Percentiles rank a stretch among this genome's conserved stretches.
phyloP scores from a whole-genome alignment of 768 basidiomycete species.

The Fibroporia radiculosa region DNA sequence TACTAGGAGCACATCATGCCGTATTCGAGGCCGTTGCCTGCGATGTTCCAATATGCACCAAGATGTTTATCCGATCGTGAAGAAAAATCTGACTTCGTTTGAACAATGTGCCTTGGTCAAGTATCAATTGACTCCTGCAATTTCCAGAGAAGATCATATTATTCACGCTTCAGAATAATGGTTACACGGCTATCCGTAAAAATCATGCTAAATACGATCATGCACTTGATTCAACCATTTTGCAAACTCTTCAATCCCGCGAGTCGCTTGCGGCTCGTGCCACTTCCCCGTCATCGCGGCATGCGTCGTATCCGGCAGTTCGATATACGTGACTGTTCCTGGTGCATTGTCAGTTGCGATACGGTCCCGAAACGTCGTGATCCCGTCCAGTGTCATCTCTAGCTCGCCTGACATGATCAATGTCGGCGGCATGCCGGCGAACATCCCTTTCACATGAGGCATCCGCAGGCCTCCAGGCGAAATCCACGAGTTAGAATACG shows the following conservation, averaged over 20 bases:
- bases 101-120: too few species aligned
- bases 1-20: too few species aligned
- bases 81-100: too few species aligned
- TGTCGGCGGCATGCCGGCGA: slow-evolving; percentile 52
- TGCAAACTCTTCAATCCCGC: background rate
- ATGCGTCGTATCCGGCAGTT: slow-evolving; percentile 4
- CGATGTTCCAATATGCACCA: too few species aligned
- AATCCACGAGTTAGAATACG: slow-evolving; percentile 43
- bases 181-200: too few species aligned
- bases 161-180: too few species aligned
- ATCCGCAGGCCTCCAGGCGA: slow-evolving; percentile 42
- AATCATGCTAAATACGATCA: too few species aligned
- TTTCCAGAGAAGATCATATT: too few species aligned
- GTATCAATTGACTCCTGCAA: too few species aligned
- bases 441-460: slow-evolving; percentile 28
- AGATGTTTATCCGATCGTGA: too few species aligned
- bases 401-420: slow-evolving; percentile 52
- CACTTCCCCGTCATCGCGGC: background rate
- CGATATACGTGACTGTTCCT: slow-evolving; percentile 3
- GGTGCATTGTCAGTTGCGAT: slow-evolving; percentile 17
- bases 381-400: slow-evolving; percentile 45
- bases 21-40: too few species aligned
- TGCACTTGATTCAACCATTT: slow-evolving; percentile 4
- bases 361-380: slow-evolving; percentile 17
- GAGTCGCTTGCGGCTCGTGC: slow-evolving; percentile 8